Percentiles rank a stretch among this genome's conserved stretches.
These are phyloP conservation scores for Plasmodium ovale DNA, from an alignment of 169 alveolate genomes.

Conservation along the genomic window DNA sequence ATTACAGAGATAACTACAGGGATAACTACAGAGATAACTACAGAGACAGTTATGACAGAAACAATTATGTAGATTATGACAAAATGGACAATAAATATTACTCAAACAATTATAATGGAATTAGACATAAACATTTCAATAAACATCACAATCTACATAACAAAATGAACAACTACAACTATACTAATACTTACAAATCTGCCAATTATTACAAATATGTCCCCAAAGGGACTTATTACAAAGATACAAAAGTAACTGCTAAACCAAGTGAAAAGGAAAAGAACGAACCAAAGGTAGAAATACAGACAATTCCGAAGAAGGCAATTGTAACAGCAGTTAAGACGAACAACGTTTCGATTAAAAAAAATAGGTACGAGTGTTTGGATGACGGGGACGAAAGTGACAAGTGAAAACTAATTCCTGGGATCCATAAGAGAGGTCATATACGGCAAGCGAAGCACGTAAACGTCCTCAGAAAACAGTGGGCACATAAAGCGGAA, in stretches of 20 bases:
- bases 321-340: constrained; percentile 72
- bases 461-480: too few species aligned
- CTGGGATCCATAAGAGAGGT: too few species aligned
- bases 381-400: constrained; percentile 73
- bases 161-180: constrained; percentile 43
- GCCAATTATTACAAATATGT: constrained; percentile 48
- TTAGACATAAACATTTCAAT: constrained; percentile 43
- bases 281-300: constrained; percentile 33
- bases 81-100: constrained; percentile 68
- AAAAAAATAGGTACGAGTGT: constrained; percentile 67
- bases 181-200: constrained; percentile 34
- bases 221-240: constrained; percentile 29
- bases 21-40: constrained; percentile 19
- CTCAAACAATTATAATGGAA: constrained; percentile 49
- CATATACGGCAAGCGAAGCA: too few species aligned
- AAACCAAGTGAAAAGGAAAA: constrained; percentile 58
- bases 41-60: constrained; percentile 3
- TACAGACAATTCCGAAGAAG: constrained; percentile 56
- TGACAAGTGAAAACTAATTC: constrained; percentile 22
- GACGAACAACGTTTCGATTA: constrained; percentile 61
- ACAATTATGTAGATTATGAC: constrained; percentile 54
- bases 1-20: constrained; percentile 39
- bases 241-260: constrained; percentile 1
- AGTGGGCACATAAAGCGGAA: too few species aligned
- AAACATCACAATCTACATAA: constrained; percentile 35